A percentile compares a stretch with the other conserved stretches of the same genome.
phyloP scores from a whole-genome alignment of 2,329 filamentous ascomycete genomes.

The Pseudogymnoascus sp. region DNA sequence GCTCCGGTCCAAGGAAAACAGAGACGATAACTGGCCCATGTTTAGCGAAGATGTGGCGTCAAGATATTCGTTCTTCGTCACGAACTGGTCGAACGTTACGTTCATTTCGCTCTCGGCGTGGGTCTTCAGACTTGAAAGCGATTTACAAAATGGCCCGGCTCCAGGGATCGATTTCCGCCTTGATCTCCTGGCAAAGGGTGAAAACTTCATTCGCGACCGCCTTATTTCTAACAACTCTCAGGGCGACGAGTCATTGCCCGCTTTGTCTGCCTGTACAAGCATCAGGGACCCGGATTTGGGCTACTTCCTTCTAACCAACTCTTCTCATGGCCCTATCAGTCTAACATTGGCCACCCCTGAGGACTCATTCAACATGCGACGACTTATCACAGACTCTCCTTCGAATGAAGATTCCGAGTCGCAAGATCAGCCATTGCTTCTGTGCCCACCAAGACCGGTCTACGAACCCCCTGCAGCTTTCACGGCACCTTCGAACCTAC shows the following conservation, averaged over 20 bases:
- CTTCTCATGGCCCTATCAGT: slow-evolving; percentile 49
- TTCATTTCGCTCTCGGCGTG: slow-evolving; percentile 53
- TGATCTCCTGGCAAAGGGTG: slow-evolving; percentile 50
- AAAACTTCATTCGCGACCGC: slow-evolving; percentile 48
- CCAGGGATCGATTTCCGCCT: slow-evolving; percentile 55
- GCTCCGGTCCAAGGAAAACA: slow-evolving; percentile 46
- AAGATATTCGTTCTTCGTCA: slow-evolving; percentile 56
- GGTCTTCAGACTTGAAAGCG: slow-evolving; percentile 56
- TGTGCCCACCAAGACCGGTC: slow-evolving; percentile 56
- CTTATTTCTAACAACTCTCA: slow-evolving; percentile 45
- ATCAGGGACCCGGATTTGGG: slow-evolving; percentile 56
- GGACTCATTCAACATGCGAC: slow-evolving; percentile 39
- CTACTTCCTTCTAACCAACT: slow-evolving; percentile 55
- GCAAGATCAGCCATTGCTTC: slow-evolving; percentile 41
- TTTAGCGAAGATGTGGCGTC: slow-evolving; percentile 55
- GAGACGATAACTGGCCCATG: slow-evolving; percentile 52
- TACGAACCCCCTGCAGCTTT: slow-evolving; percentile 58
- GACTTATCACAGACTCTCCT: slow-evolving; percentile 38
- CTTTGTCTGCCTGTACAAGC: slow-evolving; percentile 46
- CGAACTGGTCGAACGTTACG: slow-evolving; percentile 52
- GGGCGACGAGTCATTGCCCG: slow-evolving; percentile 36
- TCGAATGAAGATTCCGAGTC: slow-evolving; percentile 36
- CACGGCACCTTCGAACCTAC: slow-evolving; percentile 48
- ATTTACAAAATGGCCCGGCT: slow-evolving; percentile 48
- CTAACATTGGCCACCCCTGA: slow-evolving; percentile 55